Base-by-base conservation (phyloP, 805 yeast species). In the Ogataea sp. region DNA sequence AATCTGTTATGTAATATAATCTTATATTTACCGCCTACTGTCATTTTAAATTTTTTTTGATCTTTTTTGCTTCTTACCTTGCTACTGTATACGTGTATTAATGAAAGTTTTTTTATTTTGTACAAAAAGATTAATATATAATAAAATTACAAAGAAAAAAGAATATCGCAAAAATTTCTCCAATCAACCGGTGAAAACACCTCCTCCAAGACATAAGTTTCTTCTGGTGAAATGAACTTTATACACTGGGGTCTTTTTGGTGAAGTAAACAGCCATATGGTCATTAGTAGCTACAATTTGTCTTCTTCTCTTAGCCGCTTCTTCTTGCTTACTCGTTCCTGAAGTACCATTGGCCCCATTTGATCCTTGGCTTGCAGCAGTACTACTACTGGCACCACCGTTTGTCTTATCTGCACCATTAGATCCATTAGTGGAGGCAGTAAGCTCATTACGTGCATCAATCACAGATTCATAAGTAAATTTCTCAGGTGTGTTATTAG, bases 211-310 rank as follows among this genome's bases (percentile, higher is more conserved):
- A 50, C 95, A 89, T 49, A 93, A 64, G 62, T 93, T 93, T 43
- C 95, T 70, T 58, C 95, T 71, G 1, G 97, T 90, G 57, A 93
- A 90, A 53, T 83, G 88, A 27, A 93, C 95, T 51, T 85, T 86
- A 65, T 82, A 93, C 21, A 93, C 93, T 4, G 97, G 96, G 0
- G 97, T 88, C 60, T 80, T 81, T 62, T 88, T 93, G 1, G 99
- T 90, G 61, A 85, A 85, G 58, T 83, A 93, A 17, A 93, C 93
- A 4, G 95, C 88, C 78, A 93, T 74, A 52, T 90, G 94, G 59
- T 93, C 98, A 37, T 78, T 73, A 2, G 94, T 77, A 10, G 95
- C 88, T n/a, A 79, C 71, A 20, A 84, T 72, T 44, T 86, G 90
- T 51, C 75, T 71, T 43, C 81, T 72, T 49, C 73, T 73, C 42